Percentiles rank a stretch among this genome's conserved stretches.
These are phyloP conservation scores for Allium fistulosum DNA, from an alignment of 106 monocot species.

Conservation along the genomic window DNA sequence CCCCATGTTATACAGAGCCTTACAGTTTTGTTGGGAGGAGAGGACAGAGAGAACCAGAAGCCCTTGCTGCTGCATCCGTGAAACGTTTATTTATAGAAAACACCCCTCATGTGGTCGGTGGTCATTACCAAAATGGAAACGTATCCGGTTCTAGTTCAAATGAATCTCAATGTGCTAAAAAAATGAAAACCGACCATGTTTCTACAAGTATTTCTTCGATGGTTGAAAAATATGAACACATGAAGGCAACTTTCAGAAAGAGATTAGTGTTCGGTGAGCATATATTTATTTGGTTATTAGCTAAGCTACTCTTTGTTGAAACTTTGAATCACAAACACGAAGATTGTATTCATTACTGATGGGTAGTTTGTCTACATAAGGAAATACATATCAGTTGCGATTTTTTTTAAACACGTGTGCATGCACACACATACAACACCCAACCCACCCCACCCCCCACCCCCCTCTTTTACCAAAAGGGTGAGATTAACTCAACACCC, in stretches of 20 bases:
- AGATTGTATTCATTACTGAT: too few species aligned
- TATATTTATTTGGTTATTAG: not conserved
- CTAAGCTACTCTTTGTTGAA: not conserved
- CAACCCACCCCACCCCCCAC: too few species aligned
- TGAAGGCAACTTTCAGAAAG: slow-evolving; percentile 74
- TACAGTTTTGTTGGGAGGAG: slow-evolving; percentile 72
- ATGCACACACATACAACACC: too few species aligned
- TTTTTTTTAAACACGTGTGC: too few species aligned
- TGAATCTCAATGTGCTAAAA: slow-evolving; percentile 24
- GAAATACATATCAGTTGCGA: too few species aligned
- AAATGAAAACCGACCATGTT: slow-evolving; percentile 16
- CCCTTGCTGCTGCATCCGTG: slow-evolving; percentile 67
- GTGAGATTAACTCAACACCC: too few species aligned
- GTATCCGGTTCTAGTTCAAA: slow-evolving; percentile 9
- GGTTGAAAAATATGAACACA: slow-evolving; percentile 60
- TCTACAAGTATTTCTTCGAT: slow-evolving; percentile 37
- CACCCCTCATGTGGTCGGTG: slow-evolving; percentile 69
- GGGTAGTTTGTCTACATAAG: too few species aligned
- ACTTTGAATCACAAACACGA: too few species aligned
- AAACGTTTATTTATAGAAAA: slow-evolving; percentile 89
- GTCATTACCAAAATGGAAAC: slow-evolving; percentile 41
- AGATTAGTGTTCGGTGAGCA: slow-evolving; percentile 92
- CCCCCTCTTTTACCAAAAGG: too few species aligned
- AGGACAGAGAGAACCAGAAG: slow-evolving; percentile 79
- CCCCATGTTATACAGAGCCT: slow-evolving; percentile 50